These are phyloP conservation scores for Suhomyces chickasaworum DNA, from an alignment of 1,139 yeast species.

Conservation along the genomic window DNA sequence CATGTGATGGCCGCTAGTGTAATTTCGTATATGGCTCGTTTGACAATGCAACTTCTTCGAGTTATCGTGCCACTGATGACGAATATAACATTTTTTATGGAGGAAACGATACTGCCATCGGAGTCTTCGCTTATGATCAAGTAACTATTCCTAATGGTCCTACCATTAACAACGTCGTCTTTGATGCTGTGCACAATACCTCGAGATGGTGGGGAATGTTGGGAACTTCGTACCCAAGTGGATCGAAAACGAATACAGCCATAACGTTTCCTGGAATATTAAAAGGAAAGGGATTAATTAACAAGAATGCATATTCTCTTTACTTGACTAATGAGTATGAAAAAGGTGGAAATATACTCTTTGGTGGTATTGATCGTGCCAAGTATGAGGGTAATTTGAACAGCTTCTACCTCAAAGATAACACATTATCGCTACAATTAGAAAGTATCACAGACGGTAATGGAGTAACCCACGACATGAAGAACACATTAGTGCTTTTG, in stretches of 20 bases:
- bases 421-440: no score
- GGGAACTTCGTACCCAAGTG: no score
- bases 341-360: slow-evolving; percentile 49
- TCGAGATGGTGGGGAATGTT: slow-evolving; percentile 58
- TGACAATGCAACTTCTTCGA: slow-evolving; percentile 45
- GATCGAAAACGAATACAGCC: slow-evolving; percentile 17
- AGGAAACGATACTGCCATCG: slow-evolving; percentile 39
- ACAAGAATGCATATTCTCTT: slow-evolving; percentile 18
- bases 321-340: slow-evolving; percentile 48
- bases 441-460: slow-evolving; percentile 9
- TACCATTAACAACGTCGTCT: slow-evolving; percentile 40
- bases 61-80: slow-evolving; percentile 49
- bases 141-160: slow-evolving; percentile 18
- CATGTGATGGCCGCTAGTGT: slow-evolving; percentile 3
- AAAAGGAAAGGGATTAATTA: slow-evolving; percentile 13
- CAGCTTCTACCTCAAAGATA: no score
- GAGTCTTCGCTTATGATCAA: slow-evolving; percentile 61
- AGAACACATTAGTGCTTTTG: slow-evolving; percentile 36
- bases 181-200: slow-evolving; percentile 60
- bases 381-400: slow-evolving; percentile 38
- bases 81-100: slow-evolving; percentile 32
- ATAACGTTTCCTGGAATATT: slow-evolving; percentile 16
- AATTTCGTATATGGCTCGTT: slow-evolving; percentile 48
- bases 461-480: slow-evolving; percentile 12
- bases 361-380: slow-evolving; percentile 61